Percentiles rank a stretch among this genome's conserved stretches.
phyloP scores from a whole-genome alignment of 352 stramenopile genomes.

The Elongisporangium senticosum region DNA sequence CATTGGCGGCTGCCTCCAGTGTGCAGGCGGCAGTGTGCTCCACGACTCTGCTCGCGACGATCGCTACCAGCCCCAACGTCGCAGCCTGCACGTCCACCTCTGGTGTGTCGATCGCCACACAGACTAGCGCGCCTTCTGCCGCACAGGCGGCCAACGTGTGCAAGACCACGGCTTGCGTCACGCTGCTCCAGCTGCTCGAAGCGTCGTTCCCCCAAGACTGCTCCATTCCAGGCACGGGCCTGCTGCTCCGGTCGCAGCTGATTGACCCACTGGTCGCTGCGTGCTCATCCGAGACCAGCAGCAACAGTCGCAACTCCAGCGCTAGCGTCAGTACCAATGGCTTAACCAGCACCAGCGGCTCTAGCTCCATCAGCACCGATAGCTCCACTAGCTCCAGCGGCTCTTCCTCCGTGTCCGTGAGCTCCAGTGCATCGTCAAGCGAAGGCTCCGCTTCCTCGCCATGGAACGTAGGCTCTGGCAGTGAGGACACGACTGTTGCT shows the following conservation, averaged over 20 bases:
- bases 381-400: background rate
- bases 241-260: background rate
- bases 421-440: background rate
- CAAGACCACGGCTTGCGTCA: background rate
- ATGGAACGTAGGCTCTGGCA: background rate
- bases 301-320: background rate
- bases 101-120: background rate
- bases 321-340: no score
- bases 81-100: background rate
- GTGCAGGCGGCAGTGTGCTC: background rate
- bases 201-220: background rate
- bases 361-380: background rate
- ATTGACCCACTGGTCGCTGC: background rate
- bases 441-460: background rate
- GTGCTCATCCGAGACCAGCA: background rate
- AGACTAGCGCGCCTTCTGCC: background rate
- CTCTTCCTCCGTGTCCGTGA: background rate
- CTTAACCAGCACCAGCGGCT: background rate
- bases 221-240: background rate
- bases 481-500: background rate
- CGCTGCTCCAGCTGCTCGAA: background rate
- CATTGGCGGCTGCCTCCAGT: background rate
- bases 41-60: background rate
- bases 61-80: background rate
- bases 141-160: background rate